These are phyloP conservation scores for Hirsutella minnesotensis DNA, from an alignment of 2,329 filamentous ascomycete genomes.

Conservation along the genomic window DNA sequence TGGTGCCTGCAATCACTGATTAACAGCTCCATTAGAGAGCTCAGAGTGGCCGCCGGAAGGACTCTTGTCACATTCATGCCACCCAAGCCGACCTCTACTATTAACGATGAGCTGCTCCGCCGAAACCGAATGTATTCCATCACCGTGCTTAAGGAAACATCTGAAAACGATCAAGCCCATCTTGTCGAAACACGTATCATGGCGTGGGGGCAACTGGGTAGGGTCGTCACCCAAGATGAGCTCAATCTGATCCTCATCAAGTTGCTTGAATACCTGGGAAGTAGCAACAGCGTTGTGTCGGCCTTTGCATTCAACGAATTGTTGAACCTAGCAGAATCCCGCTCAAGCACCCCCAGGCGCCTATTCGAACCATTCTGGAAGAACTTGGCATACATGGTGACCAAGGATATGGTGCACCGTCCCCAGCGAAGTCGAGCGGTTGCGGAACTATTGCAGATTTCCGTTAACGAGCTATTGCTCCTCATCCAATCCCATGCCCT, in stretches of 20 bases:
- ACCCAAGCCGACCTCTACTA: conserved; percentile 8
- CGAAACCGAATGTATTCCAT: conserved; percentile 54
- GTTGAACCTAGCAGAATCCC: conserved; percentile 56
- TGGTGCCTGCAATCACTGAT: conserved; percentile 77
- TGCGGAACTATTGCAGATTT: conserved; percentile 69
- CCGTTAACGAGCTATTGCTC: conserved; percentile 60
- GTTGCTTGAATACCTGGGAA: conserved; percentile 77
- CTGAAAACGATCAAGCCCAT: conserved; percentile 53
- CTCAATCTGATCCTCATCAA: conserved; percentile 76
- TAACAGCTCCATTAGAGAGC: conserved; percentile 72
- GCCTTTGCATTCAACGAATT: conserved; percentile 77
- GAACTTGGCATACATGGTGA: conserved; percentile 67
- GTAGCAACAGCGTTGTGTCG: conserved; percentile 67
- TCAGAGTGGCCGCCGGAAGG: conserved; percentile 68
- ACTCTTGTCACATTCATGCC: conserved; percentile 55
- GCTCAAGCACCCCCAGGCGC: conserved; percentile 48
- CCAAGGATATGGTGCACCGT: conserved; percentile 67
- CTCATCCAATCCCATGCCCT: conserved; percentile 71
- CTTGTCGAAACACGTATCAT: conserved; percentile 76
- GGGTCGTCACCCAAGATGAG: conserved; percentile 65
- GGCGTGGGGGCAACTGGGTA: conserved; percentile 76
- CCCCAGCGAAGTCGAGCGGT: conserved; percentile 76
- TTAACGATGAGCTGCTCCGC: conserved; percentile 14
- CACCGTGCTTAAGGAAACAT: conserved; percentile 59
- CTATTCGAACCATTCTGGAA: conserved; percentile 84